Evolutionary conservation across 805 yeast species (phyloP), one percentile per base, ranked within the genome.

Genomic region (Suhomyces vadensis): DNA sequence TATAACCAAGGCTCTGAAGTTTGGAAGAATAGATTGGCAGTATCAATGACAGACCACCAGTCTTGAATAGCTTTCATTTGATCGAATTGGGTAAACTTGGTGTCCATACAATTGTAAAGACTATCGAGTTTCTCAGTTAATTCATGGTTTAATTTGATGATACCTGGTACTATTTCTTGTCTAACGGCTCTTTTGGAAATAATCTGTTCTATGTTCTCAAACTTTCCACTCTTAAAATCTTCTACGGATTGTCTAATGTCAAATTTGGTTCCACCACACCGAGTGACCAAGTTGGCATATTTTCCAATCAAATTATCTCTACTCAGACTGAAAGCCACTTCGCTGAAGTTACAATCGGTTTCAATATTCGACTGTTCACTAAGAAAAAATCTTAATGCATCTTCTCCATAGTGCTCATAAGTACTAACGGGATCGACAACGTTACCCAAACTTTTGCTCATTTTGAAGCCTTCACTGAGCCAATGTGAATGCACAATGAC

Each of bases 401-500:
- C 94, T n/a, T 74, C 62, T 0, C 90, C 96, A 55, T 85, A 87
- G 33, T 72, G 61, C 0, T 77, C 71, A 3, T 79, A 70, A 23
- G 84, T 73, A n/a, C 69, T 77, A 14, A 86, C 58, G 0, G 99
- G 99, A 56, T 94, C 97, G 4, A 92, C 95, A 7, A 92, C 97
- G 59, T 94, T 94, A 0, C 97, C 97, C 43, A 82, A 67, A 44
- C 95, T 84, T 56, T 94, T 94, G 40, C 96, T 87, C 99, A 94
- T 94, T 60, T 94, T 94, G 35, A 81, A 70, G 0, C 98, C 98
- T 25, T 82, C 85, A 63, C 85, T 78, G 17, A 91, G 71, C 98
- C 98, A 94, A 63, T 94, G 99, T 5, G 95, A 84, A 68, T 94
- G 99, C 2, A 94, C 96, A 5, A 90, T 74, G 3, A 94, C 78